Conservation (phyloP, 768 basidiomycete species). For the Rhodosporidiobolus odoratus region DNA sequence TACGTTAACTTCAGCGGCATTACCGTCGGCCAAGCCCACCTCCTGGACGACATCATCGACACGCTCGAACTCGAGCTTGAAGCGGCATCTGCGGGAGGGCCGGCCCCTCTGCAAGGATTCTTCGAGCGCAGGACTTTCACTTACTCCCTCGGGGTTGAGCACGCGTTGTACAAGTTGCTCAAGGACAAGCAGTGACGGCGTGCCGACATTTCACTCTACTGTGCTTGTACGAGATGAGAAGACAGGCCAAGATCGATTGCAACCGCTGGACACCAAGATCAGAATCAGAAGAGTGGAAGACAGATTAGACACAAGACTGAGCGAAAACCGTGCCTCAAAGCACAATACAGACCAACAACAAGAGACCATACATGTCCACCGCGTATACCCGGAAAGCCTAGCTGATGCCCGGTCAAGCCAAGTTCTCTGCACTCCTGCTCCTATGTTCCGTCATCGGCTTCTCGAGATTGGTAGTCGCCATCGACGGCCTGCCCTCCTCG, state of each 20-base stretch:
- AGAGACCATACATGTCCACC: no score
- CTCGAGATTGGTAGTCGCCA: not conserved
- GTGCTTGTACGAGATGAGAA: no score
- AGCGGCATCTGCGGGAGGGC: not conserved
- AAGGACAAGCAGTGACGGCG: not conserved
- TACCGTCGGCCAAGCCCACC: constrained; percentile 82
- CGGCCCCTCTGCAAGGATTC: not conserved
- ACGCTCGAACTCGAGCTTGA: constrained; percentile 35
- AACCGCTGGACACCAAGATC: no score
- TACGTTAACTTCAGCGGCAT: constrained; percentile 62
- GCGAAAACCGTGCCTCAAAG: no score
- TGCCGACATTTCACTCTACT: no score
- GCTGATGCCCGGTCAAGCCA: no score
- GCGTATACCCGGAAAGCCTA: no score
- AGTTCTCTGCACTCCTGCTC: no score
- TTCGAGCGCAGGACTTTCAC: constrained; percentile 34
- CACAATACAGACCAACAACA: no score
- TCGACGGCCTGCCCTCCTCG: not conserved
- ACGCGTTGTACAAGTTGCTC: constrained; percentile 21
- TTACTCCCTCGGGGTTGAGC: constrained; percentile 37
- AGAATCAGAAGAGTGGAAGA: no score
- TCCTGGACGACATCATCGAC: constrained; percentile 80
- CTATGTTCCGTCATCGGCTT: not conserved
- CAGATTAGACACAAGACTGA: no score
- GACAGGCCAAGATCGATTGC: no score